Conservation (phyloP, 1,284 basidiomycete genomes). For the Tylopilus sp. region DNA sequence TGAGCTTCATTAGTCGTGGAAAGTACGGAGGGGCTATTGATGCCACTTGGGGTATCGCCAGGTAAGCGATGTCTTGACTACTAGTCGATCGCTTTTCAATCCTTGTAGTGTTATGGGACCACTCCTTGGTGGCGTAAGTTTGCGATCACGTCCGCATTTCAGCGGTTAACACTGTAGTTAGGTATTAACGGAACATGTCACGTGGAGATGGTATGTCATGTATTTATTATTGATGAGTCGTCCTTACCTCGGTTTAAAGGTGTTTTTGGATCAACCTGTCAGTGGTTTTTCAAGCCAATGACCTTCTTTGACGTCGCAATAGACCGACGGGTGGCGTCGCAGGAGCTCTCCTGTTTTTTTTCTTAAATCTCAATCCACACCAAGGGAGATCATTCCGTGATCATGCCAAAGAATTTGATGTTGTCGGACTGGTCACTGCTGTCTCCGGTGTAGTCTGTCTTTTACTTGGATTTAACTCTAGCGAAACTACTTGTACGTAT, state of each 20-base stretch:
- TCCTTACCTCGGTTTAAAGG: slow-evolving; percentile 29
- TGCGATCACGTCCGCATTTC: neutral
- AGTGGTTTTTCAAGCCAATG: slow-evolving; percentile 9
- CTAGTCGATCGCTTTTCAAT: neutral
- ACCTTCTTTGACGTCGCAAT: slow-evolving; percentile 2
- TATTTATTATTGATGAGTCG: neutral
- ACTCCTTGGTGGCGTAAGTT: slow-evolving; percentile 46
- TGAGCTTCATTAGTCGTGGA: slow-evolving; percentile 44
- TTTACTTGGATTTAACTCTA: slow-evolving; percentile 50
- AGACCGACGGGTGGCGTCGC: slow-evolving; percentile 60
- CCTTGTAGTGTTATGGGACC: slow-evolving; percentile 56
- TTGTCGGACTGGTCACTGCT: slow-evolving; percentile 57
- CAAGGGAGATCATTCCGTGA: slow-evolving; percentile 44
- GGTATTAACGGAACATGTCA: slow-evolving; percentile 52
- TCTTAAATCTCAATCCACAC: slow-evolving; percentile 47
- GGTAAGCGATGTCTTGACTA: slow-evolving; percentile 34
- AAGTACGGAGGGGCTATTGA: slow-evolving; percentile 54
- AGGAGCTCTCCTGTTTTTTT: slow-evolving; percentile 42
- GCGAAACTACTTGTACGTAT: slow-evolving; percentile 39
- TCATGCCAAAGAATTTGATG: slow-evolving; percentile 56
- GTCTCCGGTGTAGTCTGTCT: slow-evolving; percentile 60
- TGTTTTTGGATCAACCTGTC: slow-evolving; percentile 52
- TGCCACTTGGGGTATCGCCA: slow-evolving; percentile 58
- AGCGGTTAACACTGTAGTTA: slow-evolving; percentile 37
- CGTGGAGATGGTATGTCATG: slow-evolving; percentile 47